Base-by-base conservation (phyloP, 140 eudicot genomes). In the Oenanthe javanica region DNA sequence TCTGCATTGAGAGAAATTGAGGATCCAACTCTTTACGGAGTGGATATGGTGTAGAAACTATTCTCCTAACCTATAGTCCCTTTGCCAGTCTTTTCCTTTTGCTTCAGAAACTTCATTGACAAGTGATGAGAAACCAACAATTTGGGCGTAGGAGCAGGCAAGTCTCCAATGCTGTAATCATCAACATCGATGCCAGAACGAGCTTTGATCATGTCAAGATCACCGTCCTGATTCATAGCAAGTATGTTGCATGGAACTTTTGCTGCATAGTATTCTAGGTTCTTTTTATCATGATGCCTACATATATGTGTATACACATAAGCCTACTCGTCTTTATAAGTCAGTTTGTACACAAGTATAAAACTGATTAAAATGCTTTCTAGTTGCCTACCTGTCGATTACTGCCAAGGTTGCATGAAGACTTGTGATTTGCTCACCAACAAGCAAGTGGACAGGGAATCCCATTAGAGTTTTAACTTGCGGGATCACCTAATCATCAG, bases 201-300 rank as follows among this genome's bases (percentile, higher is more conserved):
- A 9, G 63, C 59, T 49, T 49, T 75, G 13, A 75, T 23, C 59
- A 75, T 75, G 18, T 75, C 79, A 15, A 75, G 25, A 23, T 75
- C 79, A 4, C 79, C 79, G 5, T 48, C 0, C 36, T 75, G 42
- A 25, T 75, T 75, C 79, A 75, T 48, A 23, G 61, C 61, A 23
- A 75, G 43, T 48, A 75, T 75, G 79, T 75, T 75, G 79, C 79
- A 75, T 13, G 79, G 63, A 75, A 75, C 23, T 48, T 21, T 75
- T 25, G 54, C 61, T n/a, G 23, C 63, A 27, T 48, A 75, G 63
- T 47, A 75, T 12, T 75, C 40, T 46, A 75, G 11, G 38, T 75
- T 47, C 63, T 75, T 75, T 38, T 23, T 75, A 23, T 6, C 59
- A 47, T 74, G 78, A 47, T 74, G 16, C 40, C 78, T 74, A 47